phyloP scores from a whole-genome alignment of 163 green algal genomes.

The Scenedesmus sp. region DNA sequence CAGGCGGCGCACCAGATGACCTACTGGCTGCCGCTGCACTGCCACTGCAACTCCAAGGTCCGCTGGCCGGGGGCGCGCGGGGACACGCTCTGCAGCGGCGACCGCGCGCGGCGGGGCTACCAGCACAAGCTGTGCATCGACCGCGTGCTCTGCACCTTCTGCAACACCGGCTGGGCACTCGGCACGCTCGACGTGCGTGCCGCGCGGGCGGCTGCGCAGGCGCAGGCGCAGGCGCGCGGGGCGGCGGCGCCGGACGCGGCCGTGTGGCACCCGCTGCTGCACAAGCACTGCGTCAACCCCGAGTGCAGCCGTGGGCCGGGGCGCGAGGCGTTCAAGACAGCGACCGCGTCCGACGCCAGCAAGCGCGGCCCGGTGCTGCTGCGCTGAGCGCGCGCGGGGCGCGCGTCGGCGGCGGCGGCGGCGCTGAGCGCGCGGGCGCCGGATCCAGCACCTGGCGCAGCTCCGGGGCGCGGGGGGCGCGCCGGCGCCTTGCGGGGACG shows the following conservation, averaged over 20 bases:
- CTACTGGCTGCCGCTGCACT: conserved; percentile 12
- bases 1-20: conserved; percentile 1
- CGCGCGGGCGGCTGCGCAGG: not conserved
- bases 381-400: too few relatives aligned
- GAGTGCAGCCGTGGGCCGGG: conserved; percentile 8
- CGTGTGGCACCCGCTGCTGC: not conserved
- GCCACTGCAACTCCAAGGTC: conserved; percentile 28
- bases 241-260: too few relatives aligned
- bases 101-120: not conserved
- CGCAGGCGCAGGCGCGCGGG: too few relatives aligned
- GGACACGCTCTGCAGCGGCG: not conserved
- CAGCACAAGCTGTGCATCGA: conserved; percentile 20
- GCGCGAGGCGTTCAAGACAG: conserved; percentile 11
- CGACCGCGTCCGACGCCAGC: not conserved
- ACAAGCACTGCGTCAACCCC: conserved; percentile 26
- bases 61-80: conserved; percentile 7
- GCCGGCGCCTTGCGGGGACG: too few relatives aligned
- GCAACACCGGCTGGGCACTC: conserved; percentile 12
- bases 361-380: conserved; percentile 21
- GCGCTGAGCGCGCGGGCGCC: too few relatives aligned
- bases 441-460: too few relatives aligned
- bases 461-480: too few relatives aligned
- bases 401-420: too few relatives aligned
- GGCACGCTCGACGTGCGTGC: not conserved
- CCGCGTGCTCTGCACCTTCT: conserved; percentile 22